These are phyloP conservation scores for Trematosphaeria pertusa DNA, from an alignment of 2,329 filamentous ascomycete genomes.

Conservation along the genomic window DNA sequence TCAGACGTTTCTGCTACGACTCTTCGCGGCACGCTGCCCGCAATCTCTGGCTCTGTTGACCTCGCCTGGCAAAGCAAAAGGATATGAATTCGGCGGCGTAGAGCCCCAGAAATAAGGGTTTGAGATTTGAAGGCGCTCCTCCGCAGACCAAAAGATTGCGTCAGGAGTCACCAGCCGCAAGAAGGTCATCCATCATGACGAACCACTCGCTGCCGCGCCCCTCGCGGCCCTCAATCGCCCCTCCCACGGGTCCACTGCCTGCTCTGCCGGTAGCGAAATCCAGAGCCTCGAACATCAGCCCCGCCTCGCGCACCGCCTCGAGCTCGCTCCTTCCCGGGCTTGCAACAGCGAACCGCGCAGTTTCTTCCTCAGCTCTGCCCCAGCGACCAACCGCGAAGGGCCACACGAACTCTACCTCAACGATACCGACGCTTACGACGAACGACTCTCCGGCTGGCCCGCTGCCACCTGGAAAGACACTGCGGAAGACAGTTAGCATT, in stretches of 20 bases:
- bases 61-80: conserved; percentile 15
- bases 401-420: conserved; percentile 42
- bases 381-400: conserved; percentile 31
- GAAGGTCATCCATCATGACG: conserved; percentile 32
- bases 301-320: conserved; percentile 32
- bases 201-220: conserved; percentile 72
- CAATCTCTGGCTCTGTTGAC: conserved; percentile 8
- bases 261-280: conserved; percentile 76
- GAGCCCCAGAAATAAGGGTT: conserved; percentile 22
- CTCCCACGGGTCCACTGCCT: conserved; percentile 75
- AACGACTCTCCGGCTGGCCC: conserved; percentile 45
- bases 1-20: conserved; percentile 17
- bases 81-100: conserved; percentile 37
- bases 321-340: conserved; percentile 39
- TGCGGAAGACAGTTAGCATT: conserved; percentile 91
- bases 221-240: conserved; percentile 66
- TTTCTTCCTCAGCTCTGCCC: conserved; percentile 43
- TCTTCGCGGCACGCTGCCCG: conserved; percentile 11
- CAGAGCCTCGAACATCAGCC: conserved; percentile 60
- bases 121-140: conserved; percentile 18
- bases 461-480: conserved; percentile 63
- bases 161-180: conserved; percentile 11
- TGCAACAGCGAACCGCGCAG: conserved; percentile 31
- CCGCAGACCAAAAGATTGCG: conserved; percentile 9
- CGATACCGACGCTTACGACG: conserved; percentile 58